Base-by-base conservation (phyloP, 768 basidiomycete species). In the Suillus subluteus region DNA sequence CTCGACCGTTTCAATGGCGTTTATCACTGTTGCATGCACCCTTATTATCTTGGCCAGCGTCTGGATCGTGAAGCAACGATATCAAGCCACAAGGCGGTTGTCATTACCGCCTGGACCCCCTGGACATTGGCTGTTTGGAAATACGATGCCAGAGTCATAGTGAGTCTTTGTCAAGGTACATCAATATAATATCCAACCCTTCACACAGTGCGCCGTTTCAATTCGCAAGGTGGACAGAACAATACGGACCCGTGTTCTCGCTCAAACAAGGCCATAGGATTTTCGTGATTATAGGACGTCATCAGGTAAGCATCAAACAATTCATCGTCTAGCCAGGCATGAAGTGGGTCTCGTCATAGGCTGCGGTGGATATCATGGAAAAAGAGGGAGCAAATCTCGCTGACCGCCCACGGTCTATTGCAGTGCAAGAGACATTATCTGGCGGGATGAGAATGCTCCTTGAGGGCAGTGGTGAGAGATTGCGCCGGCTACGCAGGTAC, bases 211-310 rank as follows among this genome's bases (percentile, higher is more conserved):
- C 48, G 23, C 15, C 74, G 68, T 13, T 64, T 72, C 67, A 37
- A 35, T 87, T 86, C 58, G 84, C 88, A 38, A 80, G 84, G 70
- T 85, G 87, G 83, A 86, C 84, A 3, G 79, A 88, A 70, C 70
- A 82, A 66, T 89, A 89, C 69, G 88, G 89, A 0, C 87, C 88
- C 0, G 80, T 90, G 0, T 87, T 88, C 68, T 81, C 84, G 0
- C 72, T 89, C 1, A 79, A 82, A 6, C 83, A 85, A 68, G 87
- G 88, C 1, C 6, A 46, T 13, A 52, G 54, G 2, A 12, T 65
- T 4, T 72, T 68, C 13, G 64, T 76, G 1, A 32, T 76, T 21
- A 72, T 76, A 11, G 75, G 73, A 0, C 72, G 75, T 59, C 64
- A 76, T 55, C 66, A 48, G 72, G 18, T 43, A 46, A 68, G 41